Conservation (phyloP, 2,329 filamentous ascomycete genomes). For the Botrytis elliptica region DNA sequence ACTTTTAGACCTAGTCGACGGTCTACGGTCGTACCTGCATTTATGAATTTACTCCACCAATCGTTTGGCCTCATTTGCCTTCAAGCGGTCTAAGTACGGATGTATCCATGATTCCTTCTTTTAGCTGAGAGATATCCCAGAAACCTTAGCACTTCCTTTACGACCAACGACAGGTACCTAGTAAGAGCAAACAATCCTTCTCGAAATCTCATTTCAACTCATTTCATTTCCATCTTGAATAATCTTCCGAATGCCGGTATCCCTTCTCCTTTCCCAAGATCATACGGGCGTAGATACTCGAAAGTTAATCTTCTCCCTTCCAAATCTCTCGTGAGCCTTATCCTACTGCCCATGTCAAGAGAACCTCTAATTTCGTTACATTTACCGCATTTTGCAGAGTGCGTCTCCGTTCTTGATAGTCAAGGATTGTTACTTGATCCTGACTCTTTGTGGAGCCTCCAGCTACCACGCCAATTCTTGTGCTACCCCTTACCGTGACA, state of each 20-base stretch:
- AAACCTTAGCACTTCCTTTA: neutral
- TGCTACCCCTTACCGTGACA: constrained; percentile 11
- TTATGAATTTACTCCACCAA: constrained; percentile 21
- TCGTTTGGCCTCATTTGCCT: neutral
- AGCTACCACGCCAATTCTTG: constrained; percentile 3
- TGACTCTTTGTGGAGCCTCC: neutral
- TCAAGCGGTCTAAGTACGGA: neutral
- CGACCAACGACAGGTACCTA: neutral
- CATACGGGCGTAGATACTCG: neutral
- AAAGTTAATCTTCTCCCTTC: neutral
- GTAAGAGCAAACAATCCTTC: neutral
- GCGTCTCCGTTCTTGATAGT: neutral
- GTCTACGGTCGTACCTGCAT: constrained; percentile 19
- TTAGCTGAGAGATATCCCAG: neutral
- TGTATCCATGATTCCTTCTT: constrained; percentile 10
- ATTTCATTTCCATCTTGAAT: neutral
- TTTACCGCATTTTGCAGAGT: constrained; percentile 1
- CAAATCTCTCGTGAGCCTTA: neutral
- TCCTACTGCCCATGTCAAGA: constrained; percentile 5
- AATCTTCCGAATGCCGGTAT: neutral
- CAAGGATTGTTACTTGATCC: constrained; percentile 3
- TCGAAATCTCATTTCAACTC: neutral
- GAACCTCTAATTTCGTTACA: constrained; percentile 9
- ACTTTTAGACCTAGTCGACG: neutral
- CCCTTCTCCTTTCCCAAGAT: neutral